Evolutionary conservation across 768 basidiomycete genomes (phyloP), one percentile per base, ranked within the genome.

Genomic region (Xanthoconium stramineum): DNA sequence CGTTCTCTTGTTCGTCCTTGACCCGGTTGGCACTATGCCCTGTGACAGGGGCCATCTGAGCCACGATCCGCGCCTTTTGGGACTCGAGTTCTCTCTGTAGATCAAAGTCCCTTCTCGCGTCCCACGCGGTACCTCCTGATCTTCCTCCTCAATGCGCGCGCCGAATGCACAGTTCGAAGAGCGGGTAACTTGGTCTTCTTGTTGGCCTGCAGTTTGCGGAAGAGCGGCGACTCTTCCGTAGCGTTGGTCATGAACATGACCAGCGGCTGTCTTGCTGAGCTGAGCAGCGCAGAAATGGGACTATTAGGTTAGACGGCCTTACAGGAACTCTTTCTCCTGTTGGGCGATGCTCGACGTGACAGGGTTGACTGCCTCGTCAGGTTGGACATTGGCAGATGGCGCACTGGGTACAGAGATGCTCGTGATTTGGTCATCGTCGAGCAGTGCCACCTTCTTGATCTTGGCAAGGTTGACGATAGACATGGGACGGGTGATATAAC

Each of bases 291-390:
- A 30, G 91, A 91, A 57, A 99, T 95, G 1, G 97, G 97, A 58
- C 89, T 91, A 42, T 91, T 94, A 7, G 95, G 96, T 67, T 94
- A 92, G 2, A 98, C 91, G 2, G 94, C 97, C 65, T 89, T 87
- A n/a, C 76, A 90, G 88, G 86, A 98, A 98, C 71, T 98, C 97
- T 69, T 88, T 88, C 81, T 99, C 97, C 67, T 93, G 91, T 64
- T 92, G 82, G 4, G 87, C 86, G 55, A 89, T 84, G 44, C 79
- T 88, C 13, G 81, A 82, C 15, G 80, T 81, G 52, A 79, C 76
- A 47, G 75, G 80, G 66, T 77, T 79, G 42, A 55, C 56, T 15
- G 59, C 55, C 49, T 58, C 61, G 20, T 67, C 63, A 1, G 66
- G 42, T 5, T 65, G 54, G 14, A 59, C 28, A 7, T 56, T 50